Base-by-base conservation (phyloP, 257 asterid genomes). In the Linaria vulgaris region DNA sequence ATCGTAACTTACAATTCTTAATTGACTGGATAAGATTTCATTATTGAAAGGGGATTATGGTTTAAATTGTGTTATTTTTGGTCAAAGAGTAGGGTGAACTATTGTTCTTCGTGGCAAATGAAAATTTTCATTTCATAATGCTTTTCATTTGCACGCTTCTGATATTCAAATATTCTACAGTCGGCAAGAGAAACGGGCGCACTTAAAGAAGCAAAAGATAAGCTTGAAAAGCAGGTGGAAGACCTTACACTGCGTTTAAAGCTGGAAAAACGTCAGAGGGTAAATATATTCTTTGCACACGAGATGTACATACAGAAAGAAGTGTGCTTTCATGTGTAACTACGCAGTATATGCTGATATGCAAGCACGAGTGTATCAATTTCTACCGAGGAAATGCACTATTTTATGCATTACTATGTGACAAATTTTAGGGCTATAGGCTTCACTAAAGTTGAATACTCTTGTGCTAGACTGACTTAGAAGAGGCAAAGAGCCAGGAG, bases 181-280 rank as follows among this genome's bases (percentile, higher is more conserved):
- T 97, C 95, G 66, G 79, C 97, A 41, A 85, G 86, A 76, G 99
- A 87, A 84, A 87, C 99, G n/a, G 97, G 97, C 14, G 97, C 96
- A 25, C 96, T 94, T 53, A 89, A 84, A 79, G 96, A 94, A 83
- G 96, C 97, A 27, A 94, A 94, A 76, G 91, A 90, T 78, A 90
- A 90, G 82, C 99, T 94, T 79, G 97, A 94, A 82, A 94, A 94
- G 83, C 87, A 85, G 72, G 96, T 94, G 77, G 96, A 94, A 82
- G 99, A 94, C 74, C 99, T 94, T 56, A 81, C 95, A 47, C 76
- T 85, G 83, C 91, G 96, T 69, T 71, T 88, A 76, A 97, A 88
- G 87, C 84, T 94, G 81, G 97, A 94, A 83, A 90, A 94, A 80
- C 91, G 91, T 14, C 76, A 86, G 56, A 90, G 96, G 96, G 99